Base-by-base conservation (phyloP, 352 stramenopile genomes). In the Blastocystis hominis region DNA sequence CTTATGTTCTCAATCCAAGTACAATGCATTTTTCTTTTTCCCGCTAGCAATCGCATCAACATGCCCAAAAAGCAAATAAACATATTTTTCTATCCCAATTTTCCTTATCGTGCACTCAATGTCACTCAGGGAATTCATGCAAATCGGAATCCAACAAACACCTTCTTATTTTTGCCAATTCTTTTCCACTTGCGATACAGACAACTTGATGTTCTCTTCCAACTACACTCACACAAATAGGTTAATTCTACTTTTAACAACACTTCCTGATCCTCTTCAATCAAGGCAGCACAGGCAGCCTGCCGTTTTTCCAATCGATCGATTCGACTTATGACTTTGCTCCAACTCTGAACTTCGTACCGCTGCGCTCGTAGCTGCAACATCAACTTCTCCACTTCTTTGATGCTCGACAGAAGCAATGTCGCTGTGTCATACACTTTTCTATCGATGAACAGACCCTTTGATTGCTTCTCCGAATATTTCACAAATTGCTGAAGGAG, bases 211-310 rank as follows among this genome's bases (percentile, higher is more conserved):
- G 46, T 84, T 84, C 36, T 53, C 24, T 53, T 84, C 20, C 55
- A 84, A 84, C 72, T 84, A 84, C 4, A 6, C 44, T 47, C 4
- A 84, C 5, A 40, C 20, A 34, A 30, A 63, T 55, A n/a, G 7
- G 3, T 17, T 10, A 2, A 9, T 20, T 55, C 7, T 42, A 84
- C 72, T 42, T 84, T 56, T 42, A n/a, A 40, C 10, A 84, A 69
- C 15, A 84, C 56, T 13, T 40, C 10, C 20, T 64, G 34, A 66
- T 84, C 72, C 56, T 84, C n/a, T 34, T 84, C n/a, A 20, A 84
- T 6, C 1, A 84, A 6, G 6, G 66, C 47, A 47, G 68, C 68
- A 40, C 72, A 84, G 15, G 30, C 15, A 24, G 59, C 72, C 24
- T 84, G 72, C 46, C 24, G 5, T 13, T 2, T 47, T 64, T 6